These are phyloP conservation scores for Fusarium lateritium DNA, from an alignment of 2,329 filamentous ascomycete genomes.

Conservation along the genomic window DNA sequence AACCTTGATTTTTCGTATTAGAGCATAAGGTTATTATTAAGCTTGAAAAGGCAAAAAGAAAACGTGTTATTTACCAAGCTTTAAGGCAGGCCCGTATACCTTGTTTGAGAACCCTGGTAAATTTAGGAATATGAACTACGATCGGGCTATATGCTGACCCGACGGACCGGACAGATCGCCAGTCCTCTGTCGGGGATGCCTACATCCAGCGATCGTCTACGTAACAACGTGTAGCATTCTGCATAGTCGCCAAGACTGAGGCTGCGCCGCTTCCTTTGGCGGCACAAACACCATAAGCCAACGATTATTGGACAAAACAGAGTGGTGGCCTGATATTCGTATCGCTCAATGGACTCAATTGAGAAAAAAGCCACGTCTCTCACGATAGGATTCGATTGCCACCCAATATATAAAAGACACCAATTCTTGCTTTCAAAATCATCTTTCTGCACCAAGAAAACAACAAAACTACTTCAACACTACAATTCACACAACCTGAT, in stretches of 20 bases:
- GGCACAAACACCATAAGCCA: neutral
- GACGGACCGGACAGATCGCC: too few relatives aligned
- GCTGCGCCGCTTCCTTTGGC: neutral
- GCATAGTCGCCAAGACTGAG: neutral
- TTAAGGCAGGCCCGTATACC: too few relatives aligned
- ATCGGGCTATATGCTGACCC: too few relatives aligned
- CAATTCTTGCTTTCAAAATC: neutral
- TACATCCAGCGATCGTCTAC: neutral
- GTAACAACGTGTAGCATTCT: neutral
- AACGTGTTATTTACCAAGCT: too few relatives aligned
- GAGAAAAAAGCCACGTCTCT: slow-evolving; percentile 1
- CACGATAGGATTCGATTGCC: neutral
- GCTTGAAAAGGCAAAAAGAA: too few relatives aligned
- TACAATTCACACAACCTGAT: neutral
- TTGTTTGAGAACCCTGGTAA: too few relatives aligned
- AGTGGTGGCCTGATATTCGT: neutral
- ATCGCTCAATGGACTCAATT: neutral
- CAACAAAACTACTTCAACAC: neutral
- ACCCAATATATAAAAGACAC: neutral
- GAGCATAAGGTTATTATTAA: too few relatives aligned
- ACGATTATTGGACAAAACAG: neutral
- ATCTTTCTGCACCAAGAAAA: neutral
- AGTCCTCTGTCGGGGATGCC: too few relatives aligned
- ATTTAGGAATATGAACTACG: too few relatives aligned
- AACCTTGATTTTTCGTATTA: too few relatives aligned